Base-by-base conservation (phyloP, 768 basidiomycete species). In the Amanita exitialis region DNA sequence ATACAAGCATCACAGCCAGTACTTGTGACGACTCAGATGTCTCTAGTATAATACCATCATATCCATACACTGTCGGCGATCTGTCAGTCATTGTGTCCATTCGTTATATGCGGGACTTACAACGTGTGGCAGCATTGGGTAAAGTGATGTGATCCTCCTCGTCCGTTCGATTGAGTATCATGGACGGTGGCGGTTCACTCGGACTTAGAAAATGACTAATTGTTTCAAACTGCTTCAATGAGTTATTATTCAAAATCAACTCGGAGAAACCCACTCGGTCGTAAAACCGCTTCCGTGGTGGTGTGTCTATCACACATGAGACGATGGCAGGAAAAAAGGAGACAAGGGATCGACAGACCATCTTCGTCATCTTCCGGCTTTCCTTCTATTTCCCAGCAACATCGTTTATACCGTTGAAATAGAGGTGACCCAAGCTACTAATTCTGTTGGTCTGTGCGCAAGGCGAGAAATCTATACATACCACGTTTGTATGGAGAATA, bases 331-430 rank as follows among this genome's bases (percentile, higher is more conserved):
- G 47, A 13, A 45, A 12, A 13, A 30, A 16, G 25, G 20, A 30
- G 36, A 38, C 21, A 23, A 25, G 49, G 27, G 21, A 20, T 28
- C 55, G 54, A 37, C 35, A 37, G 15, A 86, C 87, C 84, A 61
- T 90, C 86, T 69, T 90, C 86, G 51, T 89, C 86, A 51, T 88
- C 87, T 64, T 90, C 87, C 21, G 86, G 86, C 46, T 66, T 69
- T 3, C 83, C 84, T 62, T 88, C 83, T 34, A 96, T 76, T 61
- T 86, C 82, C 92, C 92, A 96, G 37, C 83, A 86, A 64, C 92
- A 95, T 32, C 91, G 83, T 60, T 92, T 90, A 62, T 94, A 92
- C 10, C 84, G 75, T 61, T 96, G 92, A 60, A 96, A 96, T 20
- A 91, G 66, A 3, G 91, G 83, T 1, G 91, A 83, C 5, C 92